Evolutionary conservation across 2,329 filamentous ascomycete genomes (phyloP).

Genomic region (Mycosphaerella sp.): DNA sequence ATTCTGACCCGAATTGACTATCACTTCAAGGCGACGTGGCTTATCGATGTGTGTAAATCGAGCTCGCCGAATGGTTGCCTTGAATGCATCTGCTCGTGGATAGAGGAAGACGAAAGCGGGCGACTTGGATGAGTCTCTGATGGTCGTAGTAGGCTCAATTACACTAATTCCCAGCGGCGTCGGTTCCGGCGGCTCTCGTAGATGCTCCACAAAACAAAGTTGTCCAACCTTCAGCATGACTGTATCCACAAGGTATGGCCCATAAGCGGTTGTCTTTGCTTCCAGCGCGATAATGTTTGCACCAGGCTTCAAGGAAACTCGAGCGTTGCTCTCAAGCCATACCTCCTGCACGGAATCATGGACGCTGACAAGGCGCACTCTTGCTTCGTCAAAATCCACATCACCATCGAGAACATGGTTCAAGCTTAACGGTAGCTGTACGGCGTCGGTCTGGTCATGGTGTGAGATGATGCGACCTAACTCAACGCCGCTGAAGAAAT

Average conservation of each 20-base stretch:
- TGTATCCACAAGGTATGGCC: constrained; percentile 68
- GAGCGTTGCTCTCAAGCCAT: constrained; percentile 51
- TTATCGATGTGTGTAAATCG: constrained; percentile 73
- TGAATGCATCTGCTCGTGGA: constrained; percentile 61
- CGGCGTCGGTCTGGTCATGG: constrained; percentile 65
- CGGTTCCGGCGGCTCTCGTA: constrained; percentile 38
- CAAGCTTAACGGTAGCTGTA: constrained; percentile 62
- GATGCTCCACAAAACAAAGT: constrained; percentile 60
- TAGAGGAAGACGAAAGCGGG: constrained; percentile 60
- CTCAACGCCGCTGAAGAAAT: constrained; percentile 66
- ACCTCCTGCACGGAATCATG: constrained; percentile 60
- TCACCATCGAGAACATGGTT: constrained; percentile 66
- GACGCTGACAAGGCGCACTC: constrained; percentile 56
- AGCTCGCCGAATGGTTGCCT: constrained; percentile 60
- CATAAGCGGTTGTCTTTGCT: constrained; percentile 56
- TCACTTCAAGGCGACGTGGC: constrained; percentile 69
- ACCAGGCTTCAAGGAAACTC: constrained; percentile 51
- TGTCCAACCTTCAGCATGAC: constrained; percentile 61
- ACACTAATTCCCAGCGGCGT: constrained; percentile 46
- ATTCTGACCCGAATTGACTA: constrained; percentile 70
- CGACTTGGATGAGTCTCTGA: constrained; percentile 18
- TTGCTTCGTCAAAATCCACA: constrained; percentile 59
- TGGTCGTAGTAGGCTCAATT: constrained; percentile 28
- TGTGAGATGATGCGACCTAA: constrained; percentile 66
- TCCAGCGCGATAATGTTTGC: constrained; percentile 48